Percentiles rank a stretch among this genome's conserved stretches.
phyloP scores from a whole-genome alignment of 2,329 filamentous ascomycete genomes.

The Sclerotinia borealis region DNA sequence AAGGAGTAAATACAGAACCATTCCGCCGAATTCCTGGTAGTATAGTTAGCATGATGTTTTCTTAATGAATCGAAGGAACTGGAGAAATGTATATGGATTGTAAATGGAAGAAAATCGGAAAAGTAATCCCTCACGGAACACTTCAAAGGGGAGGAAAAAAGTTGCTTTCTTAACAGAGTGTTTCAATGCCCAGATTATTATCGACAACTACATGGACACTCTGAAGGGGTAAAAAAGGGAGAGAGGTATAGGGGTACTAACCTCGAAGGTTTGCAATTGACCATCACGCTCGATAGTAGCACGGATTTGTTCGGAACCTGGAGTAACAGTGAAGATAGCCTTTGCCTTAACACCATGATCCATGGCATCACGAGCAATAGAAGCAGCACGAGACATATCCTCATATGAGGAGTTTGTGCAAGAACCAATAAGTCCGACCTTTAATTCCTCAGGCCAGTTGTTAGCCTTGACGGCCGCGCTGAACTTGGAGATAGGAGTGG shows the following conservation, averaged over 20 bases:
- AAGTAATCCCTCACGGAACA: no score
- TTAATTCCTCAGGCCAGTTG: conserved; percentile 92
- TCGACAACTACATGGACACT: no score
- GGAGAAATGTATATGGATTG: no score
- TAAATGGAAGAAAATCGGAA: no score
- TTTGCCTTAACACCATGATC: conserved; percentile 92
- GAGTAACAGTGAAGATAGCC: conserved; percentile 88
- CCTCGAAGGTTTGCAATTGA: conserved; percentile 88
- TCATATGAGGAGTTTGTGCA: conserved; percentile 88
- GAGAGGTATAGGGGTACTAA: no score
- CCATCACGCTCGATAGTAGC: conserved; percentile 79
- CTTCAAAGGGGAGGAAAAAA: no score
- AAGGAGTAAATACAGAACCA: conserved; percentile 74
- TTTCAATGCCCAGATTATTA: no score
- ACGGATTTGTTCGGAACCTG: conserved; percentile 94
- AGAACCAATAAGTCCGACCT: conserved; percentile 93
- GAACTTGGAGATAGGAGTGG: conserved; percentile 96
- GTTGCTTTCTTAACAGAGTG: no score
- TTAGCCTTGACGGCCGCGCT: conserved; percentile 90
- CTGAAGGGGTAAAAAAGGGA: no score
- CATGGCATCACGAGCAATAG: conserved; percentile 85
- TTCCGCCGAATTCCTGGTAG: conserved; percentile 92
- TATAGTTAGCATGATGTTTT: no score
- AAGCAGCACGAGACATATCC: conserved; percentile 91
- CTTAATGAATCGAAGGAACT: no score